These are phyloP conservation scores for Cardamine occulta DNA, from an alignment of 345 rosid species.

Conservation along the genomic window DNA sequence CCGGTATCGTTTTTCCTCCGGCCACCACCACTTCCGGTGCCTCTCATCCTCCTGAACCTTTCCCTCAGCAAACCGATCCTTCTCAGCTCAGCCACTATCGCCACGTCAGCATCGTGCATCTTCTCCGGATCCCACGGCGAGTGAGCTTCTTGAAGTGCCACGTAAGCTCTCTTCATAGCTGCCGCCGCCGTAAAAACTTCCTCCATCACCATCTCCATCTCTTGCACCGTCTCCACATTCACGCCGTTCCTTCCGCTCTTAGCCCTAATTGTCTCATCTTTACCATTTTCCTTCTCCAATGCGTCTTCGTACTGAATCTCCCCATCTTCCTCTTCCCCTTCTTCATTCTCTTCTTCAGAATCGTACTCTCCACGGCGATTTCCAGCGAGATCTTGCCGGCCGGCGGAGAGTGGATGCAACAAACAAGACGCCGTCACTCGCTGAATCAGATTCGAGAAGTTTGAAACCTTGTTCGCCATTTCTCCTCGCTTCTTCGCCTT, in stretches of 20 bases:
- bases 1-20: slow-evolving; percentile 45
- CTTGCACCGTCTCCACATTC: slow-evolving; percentile 48
- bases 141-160: slow-evolving; percentile 82
- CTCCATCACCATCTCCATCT: slow-evolving; percentile 63
- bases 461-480: slow-evolving; percentile 70
- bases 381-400: slow-evolving; percentile 52
- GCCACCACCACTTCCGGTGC: slow-evolving; percentile 40
- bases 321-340: slow-evolving; percentile 43
- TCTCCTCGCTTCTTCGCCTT: slow-evolving; percentile 60
- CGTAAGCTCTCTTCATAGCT: slow-evolving; percentile 76
- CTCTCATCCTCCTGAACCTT: slow-evolving; percentile 64
- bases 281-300: slow-evolving; percentile 32
- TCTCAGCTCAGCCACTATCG: slow-evolving; percentile 80
- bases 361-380: slow-evolving; percentile 41
- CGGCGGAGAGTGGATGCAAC: slow-evolving; percentile 79
- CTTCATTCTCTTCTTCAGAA: slow-evolving; percentile 42
- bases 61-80: slow-evolving; percentile 71
- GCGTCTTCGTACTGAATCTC: slow-evolving; percentile 47
- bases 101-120: slow-evolving; percentile 82
- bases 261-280: slow-evolving; percentile 30
- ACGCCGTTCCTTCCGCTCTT: slow-evolving; percentile 28
- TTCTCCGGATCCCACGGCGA: slow-evolving; percentile 96
- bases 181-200: slow-evolving; percentile 78
- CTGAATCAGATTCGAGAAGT: slow-evolving; percentile 85
- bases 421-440: slow-evolving; percentile 87